Evolutionary conservation across 345 rosid species (phyloP), one percentile per base, ranked within the genome.

Genomic region (Mercurialis annua): DNA sequence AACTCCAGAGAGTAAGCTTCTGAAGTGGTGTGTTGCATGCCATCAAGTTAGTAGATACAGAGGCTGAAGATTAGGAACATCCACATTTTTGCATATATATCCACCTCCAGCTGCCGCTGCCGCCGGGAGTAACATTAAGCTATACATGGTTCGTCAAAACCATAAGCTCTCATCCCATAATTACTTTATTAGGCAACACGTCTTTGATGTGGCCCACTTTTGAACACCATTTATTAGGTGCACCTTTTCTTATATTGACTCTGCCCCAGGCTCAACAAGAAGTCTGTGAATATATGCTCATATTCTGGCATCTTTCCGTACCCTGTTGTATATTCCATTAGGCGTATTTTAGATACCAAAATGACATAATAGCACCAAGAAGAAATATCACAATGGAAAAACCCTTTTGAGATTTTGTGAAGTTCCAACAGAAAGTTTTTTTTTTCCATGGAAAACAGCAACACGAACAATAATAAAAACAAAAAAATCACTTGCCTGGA

Each of bases 281-380:
- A 88, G 75, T 90, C 94, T 6, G 90, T 86, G 66, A 90, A 86
- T 69, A 88, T 82, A 48, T 88, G 84, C 68, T 90, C 97, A 57
- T 88, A 85, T 62, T 70, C 94, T 8, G 92, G 97, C 97, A 90
- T 86, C 75, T 88, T 90, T 34, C 90, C 92, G 38, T 88, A 90
- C 6, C 94, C 97, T 90, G 86, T 76, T 57, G 59, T 51, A 65
- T 40, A 31, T 58, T 56, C 10, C 12, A 7, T 59, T 38, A 1
- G 36, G 50, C 47, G 16, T 58, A 3, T 14, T 12, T 49, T 33
- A 16, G 5, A 64, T 3, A 40, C 31, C n/a, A 24, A 60, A 14
- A 7, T 43, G 43, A 40, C 8, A 17, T 0, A 23, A 4, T 12
- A 59, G 18, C 15, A 10, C 29, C 24, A 23, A 10, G 36, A 61